These are phyloP conservation scores for Taiozyma onychis DNA, from an alignment of 1,139 yeast genomes.

Conservation along the genomic window DNA sequence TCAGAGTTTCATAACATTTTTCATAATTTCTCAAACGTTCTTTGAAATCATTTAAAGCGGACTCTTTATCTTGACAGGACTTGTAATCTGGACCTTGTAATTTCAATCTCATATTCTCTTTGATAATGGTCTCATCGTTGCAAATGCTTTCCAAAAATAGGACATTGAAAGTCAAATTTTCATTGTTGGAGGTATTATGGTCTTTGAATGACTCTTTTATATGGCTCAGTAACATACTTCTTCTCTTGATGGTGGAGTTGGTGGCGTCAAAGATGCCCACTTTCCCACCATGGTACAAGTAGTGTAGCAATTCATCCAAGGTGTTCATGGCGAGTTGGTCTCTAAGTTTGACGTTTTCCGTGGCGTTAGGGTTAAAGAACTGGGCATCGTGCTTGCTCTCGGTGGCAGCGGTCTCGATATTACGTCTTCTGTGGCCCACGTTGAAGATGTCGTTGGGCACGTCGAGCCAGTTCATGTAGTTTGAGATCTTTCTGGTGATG, in stretches of 20 bases:
- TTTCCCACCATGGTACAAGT: slow-evolving; percentile 68
- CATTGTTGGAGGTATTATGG: slow-evolving; percentile 52
- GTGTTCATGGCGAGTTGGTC: slow-evolving; percentile 90
- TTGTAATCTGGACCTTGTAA: slow-evolving; percentile 82
- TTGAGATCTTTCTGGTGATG: slow-evolving; percentile 70
- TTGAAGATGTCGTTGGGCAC: slow-evolving; percentile 75
- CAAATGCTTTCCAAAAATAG: slow-evolving; percentile 76
- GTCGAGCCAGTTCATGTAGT: slow-evolving; percentile 80
- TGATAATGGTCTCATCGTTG: slow-evolving; percentile 61
- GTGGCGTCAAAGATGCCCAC: slow-evolving; percentile 92
- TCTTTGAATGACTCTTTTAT: slow-evolving; percentile 21
- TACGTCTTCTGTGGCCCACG: slow-evolving; percentile 77
- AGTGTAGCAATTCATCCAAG: slow-evolving; percentile 65
- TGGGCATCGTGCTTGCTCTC: slow-evolving; percentile 42
- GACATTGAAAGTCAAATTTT: slow-evolving; percentile 49
- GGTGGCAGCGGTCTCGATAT: background rate
- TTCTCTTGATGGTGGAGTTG: slow-evolving; percentile 69
- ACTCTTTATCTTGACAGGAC: slow-evolving; percentile 56
- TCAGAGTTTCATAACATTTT: slow-evolving; percentile 73
- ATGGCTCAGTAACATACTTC: slow-evolving; percentile 48
- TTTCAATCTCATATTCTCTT: slow-evolving; percentile 68
- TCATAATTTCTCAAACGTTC: slow-evolving; percentile 74
- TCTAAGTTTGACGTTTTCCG: slow-evolving; percentile 52
- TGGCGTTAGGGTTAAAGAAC: slow-evolving; percentile 62
- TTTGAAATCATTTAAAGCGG: slow-evolving; percentile 67